Conservation (phyloP, 495 filamentous ascomycete genomes). For the Patellaria atrata region DNA sequence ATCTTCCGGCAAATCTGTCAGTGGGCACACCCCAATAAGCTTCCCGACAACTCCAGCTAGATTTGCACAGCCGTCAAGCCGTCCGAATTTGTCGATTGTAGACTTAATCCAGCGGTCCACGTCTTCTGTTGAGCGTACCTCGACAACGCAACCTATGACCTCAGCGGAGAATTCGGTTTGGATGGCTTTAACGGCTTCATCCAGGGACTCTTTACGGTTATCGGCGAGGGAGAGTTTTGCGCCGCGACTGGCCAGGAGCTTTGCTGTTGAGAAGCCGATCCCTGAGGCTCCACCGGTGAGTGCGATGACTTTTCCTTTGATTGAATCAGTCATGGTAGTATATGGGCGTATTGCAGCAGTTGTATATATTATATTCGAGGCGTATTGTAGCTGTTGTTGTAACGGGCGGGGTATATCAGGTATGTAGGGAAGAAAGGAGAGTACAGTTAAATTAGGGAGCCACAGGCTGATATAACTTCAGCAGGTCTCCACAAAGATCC, state of each 20-base stretch:
- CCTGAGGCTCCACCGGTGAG: constrained; percentile 10
- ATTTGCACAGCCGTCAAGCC: constrained; percentile 44
- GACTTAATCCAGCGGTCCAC: constrained; percentile 7
- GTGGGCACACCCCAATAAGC: constrained; percentile 20
- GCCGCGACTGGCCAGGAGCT: constrained; percentile 9
- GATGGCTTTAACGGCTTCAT: constrained; percentile 12
- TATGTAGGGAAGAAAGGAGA: no score
- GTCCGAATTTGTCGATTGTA: constrained; percentile 17
- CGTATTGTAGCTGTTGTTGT: no score
- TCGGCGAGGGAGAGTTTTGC: constrained; percentile 9
- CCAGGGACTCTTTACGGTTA: constrained; percentile 1
- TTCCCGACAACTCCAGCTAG: constrained; percentile 38
- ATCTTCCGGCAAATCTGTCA: constrained; percentile 25
- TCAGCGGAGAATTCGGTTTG: constrained; percentile 2
- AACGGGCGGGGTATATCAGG: no score
- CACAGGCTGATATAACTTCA: no score
- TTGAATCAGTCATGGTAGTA: no score
- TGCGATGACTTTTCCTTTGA: constrained; percentile 12
- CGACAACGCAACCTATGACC: constrained; percentile 3
- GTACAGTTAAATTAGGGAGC: no score
- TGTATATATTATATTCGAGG: no score
- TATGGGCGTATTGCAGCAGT: no score
- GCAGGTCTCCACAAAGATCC: no score
- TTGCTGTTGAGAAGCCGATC: constrained; percentile 12
- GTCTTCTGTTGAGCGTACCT: constrained; percentile 5